A percentile compares a stretch with the other conserved stretches of the same genome.
These are phyloP conservation scores for Colletotrichum neosansevieriae DNA, from an alignment of 2,329 filamentous ascomycete species.

Conservation along the genomic window DNA sequence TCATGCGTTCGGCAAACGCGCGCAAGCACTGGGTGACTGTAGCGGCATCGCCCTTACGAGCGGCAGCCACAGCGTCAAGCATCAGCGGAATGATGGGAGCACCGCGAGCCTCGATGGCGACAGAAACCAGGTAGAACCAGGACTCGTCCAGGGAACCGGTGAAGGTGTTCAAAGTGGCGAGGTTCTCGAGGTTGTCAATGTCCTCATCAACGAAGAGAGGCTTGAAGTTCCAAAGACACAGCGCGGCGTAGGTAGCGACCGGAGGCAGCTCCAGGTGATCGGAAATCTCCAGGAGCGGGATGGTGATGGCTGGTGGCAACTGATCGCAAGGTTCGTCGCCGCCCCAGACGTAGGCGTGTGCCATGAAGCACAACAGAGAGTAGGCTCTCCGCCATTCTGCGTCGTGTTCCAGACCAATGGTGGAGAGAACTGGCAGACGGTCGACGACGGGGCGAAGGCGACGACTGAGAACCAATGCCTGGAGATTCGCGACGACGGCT, in stretches of 20 bases:
- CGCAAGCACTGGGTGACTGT: constrained; percentile 83
- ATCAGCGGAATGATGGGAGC: constrained; percentile 89
- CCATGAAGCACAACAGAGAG: constrained; percentile 88
- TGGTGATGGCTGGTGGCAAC: constrained; percentile 83
- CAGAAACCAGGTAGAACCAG: constrained; percentile 97
- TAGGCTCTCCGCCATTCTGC: constrained; percentile 96
- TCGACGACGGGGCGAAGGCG: constrained; percentile 85
- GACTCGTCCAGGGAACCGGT: constrained; percentile 96
- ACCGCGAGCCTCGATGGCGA: constrained; percentile 93
- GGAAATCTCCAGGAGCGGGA: constrained; percentile 84
- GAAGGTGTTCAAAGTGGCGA: constrained; percentile 89
- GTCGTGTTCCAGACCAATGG: constrained; percentile 82
- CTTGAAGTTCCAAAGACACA: constrained; percentile 98
- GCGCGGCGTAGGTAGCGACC: constrained; percentile 91
- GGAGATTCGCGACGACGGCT: constrained; percentile 84
- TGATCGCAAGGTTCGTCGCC: constrained; percentile 84
- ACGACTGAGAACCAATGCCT: constrained; percentile 86
- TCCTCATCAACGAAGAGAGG: constrained; percentile 87
- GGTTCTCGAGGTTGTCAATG: constrained; percentile 86
- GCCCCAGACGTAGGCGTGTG: constrained; percentile 97
- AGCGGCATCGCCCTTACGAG: constrained; percentile 74
- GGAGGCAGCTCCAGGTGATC: constrained; percentile 85
- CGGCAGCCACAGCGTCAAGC: constrained; percentile 87
- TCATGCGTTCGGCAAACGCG: constrained; percentile 86
- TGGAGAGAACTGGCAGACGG: constrained; percentile 84